Conservation (phyloP, 2,329 filamentous ascomycete species). For the Aspergillus aculeatinus region DNA sequence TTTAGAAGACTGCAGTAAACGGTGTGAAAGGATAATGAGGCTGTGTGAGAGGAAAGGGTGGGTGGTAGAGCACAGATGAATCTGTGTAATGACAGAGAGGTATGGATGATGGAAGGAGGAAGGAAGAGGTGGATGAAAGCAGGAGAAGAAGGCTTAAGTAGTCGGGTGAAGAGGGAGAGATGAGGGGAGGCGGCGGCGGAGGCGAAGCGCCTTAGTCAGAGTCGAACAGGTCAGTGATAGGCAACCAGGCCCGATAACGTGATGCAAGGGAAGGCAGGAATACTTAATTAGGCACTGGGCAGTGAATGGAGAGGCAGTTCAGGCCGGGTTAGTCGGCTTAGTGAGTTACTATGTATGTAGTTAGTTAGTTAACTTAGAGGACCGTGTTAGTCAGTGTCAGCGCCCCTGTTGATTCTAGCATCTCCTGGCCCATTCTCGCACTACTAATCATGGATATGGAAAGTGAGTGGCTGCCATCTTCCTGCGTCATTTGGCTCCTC, state of each 20-base stretch:
- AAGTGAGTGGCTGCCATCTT: constrained; percentile 5
- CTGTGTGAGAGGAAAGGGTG: constrained; percentile 11
- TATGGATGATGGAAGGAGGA: constrained; percentile 23
- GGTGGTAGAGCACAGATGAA: constrained; percentile 10
- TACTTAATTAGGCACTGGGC: constrained; percentile 5
- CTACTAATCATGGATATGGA: neutral
- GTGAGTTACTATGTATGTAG: neutral
- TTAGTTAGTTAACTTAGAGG: neutral
- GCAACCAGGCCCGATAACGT: constrained; percentile 24
- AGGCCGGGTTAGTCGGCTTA: neutral
- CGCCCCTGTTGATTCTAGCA: constrained; percentile 15
- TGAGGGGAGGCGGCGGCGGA: constrained; percentile 26
- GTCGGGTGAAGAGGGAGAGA: constrained; percentile 18
- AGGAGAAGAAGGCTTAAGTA: constrained; percentile 16
- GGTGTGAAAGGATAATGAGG: constrained; percentile 5
- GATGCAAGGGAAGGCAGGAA: constrained; percentile 18
- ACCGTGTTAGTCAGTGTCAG: neutral
- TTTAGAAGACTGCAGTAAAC: constrained; percentile 28
- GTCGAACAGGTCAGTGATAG: constrained; percentile 23
- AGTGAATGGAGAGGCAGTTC: neutral
- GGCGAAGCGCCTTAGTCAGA: constrained; percentile 32
- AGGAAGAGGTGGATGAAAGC: constrained; percentile 18
- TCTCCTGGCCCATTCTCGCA: constrained; percentile 19
- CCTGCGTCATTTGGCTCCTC: constrained; percentile 8
- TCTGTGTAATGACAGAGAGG: constrained; percentile 24